A percentile compares a stretch with the other conserved stretches of the same genome.
These are phyloP conservation scores for Capniomyces stellatus DNA, from an alignment of 371 early-diverging fungal genomes.

Conservation along the genomic window DNA sequence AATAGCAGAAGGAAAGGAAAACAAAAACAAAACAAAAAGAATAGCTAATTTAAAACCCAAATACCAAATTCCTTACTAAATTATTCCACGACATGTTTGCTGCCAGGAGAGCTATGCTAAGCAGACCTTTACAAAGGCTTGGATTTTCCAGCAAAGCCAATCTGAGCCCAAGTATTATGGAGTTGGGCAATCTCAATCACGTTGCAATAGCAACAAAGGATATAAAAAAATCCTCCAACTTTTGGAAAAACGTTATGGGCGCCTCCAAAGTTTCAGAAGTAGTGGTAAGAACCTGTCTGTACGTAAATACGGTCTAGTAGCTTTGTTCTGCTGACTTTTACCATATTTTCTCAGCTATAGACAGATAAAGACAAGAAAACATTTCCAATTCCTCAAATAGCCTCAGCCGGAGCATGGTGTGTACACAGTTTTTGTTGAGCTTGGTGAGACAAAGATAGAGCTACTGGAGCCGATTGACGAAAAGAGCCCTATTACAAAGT, in stretches of 20 bases:
- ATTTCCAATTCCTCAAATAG: no score
- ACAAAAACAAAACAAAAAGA: neutral
- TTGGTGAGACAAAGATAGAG: conserved; percentile 69
- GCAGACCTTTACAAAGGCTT: no score
- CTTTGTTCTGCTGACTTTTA: no score
- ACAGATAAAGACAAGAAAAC: no score
- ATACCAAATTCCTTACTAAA: no score
- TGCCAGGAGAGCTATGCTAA: neutral
- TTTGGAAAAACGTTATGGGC: conserved; percentile 46
- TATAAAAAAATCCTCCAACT: conserved; percentile 36
- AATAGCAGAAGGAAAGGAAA: neutral
- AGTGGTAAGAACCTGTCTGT: no score
- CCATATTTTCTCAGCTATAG: no score
- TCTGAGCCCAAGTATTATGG: neutral
- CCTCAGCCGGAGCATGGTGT: conserved; percentile 65
- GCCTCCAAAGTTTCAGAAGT: conserved; percentile 40
- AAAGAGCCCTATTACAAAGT: conserved; percentile 49
- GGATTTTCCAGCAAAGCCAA: neutral
- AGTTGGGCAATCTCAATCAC: conserved; percentile 52
- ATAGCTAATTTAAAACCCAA: no score
- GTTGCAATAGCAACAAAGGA: conserved; percentile 64
- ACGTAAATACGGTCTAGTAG: no score
- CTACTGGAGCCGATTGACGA: conserved; percentile 52
- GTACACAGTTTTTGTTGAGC: conserved; percentile 56
- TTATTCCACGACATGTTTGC: neutral